These are phyloP conservation scores for Ceratobasidium sp. DNA, from an alignment of 1,284 basidiomycete genomes.

Conservation along the genomic window DNA sequence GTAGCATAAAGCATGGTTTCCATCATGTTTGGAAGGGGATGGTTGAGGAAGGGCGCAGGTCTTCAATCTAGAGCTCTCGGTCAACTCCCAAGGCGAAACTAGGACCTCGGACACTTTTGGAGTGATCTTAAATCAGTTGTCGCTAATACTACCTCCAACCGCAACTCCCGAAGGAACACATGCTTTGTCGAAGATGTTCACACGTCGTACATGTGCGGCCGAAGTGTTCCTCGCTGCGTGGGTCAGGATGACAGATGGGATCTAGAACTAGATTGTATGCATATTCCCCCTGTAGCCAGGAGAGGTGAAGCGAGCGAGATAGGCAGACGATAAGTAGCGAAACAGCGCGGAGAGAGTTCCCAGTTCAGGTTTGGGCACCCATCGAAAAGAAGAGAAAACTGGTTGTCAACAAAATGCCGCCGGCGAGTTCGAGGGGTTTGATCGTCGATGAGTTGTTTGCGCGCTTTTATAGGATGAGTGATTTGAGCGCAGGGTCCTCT, in stretches of 20 bases:
- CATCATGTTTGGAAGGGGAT: neutral
- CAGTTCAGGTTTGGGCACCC: neutral
- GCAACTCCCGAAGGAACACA: slow-evolving; percentile 24
- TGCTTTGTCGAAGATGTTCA: slow-evolving; percentile 19
- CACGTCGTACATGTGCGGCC: slow-evolving; percentile 22
- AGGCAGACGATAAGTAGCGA: neutral
- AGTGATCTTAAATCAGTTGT: slow-evolving; percentile 32
- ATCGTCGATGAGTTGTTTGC: slow-evolving; percentile 19
- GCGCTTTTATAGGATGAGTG: slow-evolving; percentile 34
- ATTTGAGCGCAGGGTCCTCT: slow-evolving; percentile 33
- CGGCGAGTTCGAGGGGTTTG: neutral
- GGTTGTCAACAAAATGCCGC: neutral
- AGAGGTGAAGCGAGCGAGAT: neutral
- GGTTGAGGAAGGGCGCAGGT: neutral
- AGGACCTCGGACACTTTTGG: slow-evolving; percentile 36
- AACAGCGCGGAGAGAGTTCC: neutral
- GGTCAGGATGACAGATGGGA: neutral
- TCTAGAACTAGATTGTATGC: neutral
- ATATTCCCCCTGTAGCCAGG: neutral
- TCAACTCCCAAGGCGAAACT: neutral
- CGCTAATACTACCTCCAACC: neutral
- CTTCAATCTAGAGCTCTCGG: neutral
- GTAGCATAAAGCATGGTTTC: neutral
- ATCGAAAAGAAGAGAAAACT: neutral
- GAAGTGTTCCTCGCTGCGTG: neutral